Evolutionary conservation across 352 stramenopile genomes (phyloP), one percentile per base, ranked within the genome.

Genomic region (Globisporangium orthogonon): DNA sequence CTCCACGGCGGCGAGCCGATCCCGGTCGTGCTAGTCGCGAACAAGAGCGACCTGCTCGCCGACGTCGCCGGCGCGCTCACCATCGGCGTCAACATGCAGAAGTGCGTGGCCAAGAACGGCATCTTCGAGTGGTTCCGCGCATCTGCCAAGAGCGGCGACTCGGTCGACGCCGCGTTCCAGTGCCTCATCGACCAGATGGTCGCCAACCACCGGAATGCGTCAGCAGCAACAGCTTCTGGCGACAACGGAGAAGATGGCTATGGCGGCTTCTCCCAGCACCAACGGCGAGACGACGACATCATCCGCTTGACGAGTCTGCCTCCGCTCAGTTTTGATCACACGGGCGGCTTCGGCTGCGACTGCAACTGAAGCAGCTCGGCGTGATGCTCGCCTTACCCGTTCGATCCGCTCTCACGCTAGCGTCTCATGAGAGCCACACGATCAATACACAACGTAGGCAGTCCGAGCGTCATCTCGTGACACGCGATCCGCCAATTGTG

Each of bases 81-180:
- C 48, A 73, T 87, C 7, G 86, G 86, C 23, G 81, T 89, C 0
- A 89, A 78, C 28, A 92, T 95, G 82, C 83, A 93, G 54, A 93
- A 94, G 56, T 92, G 83, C 47, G 78, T 91, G 11, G 68, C 68
- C 31, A 69, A 72, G 50, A 89, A 85, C 58, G 71, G 76, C 15
- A 91, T 91, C 46, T 52, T 89, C 13, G 79, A 91, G 59, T 91
- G 82, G 82, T 91, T 90, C 53, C 77, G 79, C 18, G 66, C 74
- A 17, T 91, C 82, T 0, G 82, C 82, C 15, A 91, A 91, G 66
- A 87, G 64, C 48, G 82, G 80, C 18, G 74, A 91, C 37, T 72
- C 70, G 10, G 51, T 91, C 50, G 50, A 74, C 14, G 78, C 87
- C 15, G 78, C 79, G 0, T 90, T 91, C 56, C 41, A 73, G 41